Percentiles rank a stretch among this genome's conserved stretches.
Conservation (phyloP, 352 stramenopile species). For the Lagenidium giganteum region DNA sequence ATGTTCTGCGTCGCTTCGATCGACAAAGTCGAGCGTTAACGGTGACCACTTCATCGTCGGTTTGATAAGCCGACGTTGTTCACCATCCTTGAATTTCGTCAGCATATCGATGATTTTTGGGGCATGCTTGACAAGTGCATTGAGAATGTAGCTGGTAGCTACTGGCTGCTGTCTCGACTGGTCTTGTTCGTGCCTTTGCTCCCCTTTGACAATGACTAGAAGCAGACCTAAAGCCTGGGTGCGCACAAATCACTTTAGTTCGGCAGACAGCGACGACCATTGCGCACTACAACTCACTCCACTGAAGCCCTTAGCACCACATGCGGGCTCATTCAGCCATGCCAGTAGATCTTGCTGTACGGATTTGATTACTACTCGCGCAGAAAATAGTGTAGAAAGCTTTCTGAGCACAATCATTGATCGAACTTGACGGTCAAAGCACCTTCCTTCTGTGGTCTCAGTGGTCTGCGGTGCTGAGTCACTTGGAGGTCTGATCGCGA, state of each 20-base stretch:
- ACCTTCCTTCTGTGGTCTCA: too few species aligned
- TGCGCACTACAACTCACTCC: too few species aligned
- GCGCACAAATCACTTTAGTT: too few species aligned
- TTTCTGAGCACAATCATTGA: neutral
- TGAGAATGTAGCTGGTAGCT: neutral
- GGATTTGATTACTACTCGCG: neutral
- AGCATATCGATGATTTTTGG: slow-evolving; percentile 5
- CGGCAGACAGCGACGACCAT: too few species aligned
- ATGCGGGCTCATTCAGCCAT: too few species aligned
- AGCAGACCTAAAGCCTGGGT: too few species aligned
- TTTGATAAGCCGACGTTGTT: neutral
- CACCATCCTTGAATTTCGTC: neutral
- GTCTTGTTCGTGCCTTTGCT: slow-evolving; percentile 1
- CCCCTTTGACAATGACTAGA: too few species aligned
- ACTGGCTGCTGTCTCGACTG: neutral
- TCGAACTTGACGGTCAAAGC: too few species aligned
- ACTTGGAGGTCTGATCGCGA: neutral
- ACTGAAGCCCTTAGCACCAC: too few species aligned
- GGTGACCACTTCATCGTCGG: slow-evolving; percentile 6
- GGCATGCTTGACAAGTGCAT: slow-evolving; percentile 5
- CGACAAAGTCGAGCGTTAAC: slow-evolving; percentile 1
- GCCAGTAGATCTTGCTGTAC: too few species aligned
- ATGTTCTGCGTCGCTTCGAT: neutral
- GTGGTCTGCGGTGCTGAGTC: too few species aligned
- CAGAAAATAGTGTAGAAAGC: neutral